Base-by-base conservation (phyloP, 306 rosid species). In the Arachis hypogaea region DNA sequence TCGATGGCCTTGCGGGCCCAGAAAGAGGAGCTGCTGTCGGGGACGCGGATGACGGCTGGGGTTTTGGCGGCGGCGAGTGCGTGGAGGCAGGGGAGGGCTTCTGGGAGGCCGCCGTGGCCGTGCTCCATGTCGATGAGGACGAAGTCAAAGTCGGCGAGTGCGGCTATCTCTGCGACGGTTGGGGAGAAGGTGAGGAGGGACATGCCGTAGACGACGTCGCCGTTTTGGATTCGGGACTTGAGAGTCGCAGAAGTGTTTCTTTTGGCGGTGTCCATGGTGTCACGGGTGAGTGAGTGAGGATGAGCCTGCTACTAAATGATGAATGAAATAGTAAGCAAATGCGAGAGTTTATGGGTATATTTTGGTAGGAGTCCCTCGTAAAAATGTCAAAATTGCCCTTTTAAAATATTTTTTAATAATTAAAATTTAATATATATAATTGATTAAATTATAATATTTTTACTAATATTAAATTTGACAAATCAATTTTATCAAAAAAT, bases 71-170 rank as follows among this genome's bases (percentile, higher is more conserved):
- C 92, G 9, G 96, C 89, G 12, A 91, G 86, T 9, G 97, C 93
- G 52, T 77, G 89, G 33, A 87, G 81, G 70, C 96, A 88, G 8
- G 87, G 77, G 52, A 93, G 87, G 1, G 98, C 82, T 3, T 88
- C 85, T 69, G 86, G 11, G 69, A 85, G 70, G 9, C 89, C 86
- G 47, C 93, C 97, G 51, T 83, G 82, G 41, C 92, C 97, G 72
- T 92, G 97, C 58, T 92, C 97, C 93, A 89, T 89, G 84, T 92
- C 97, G 62, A 92, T 51, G 2, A 92, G 88, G n/a, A 87, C 88
- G 44, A 87, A 92, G 63, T 92, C 96, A 69, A 85, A 92, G 77
- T 92, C 93, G 64, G 96, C 59, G 49, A 86, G 88, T 16, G 84
- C 92, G 0, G 89, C 90, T 77, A 89, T 92, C 85, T 89, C 93